A percentile compares a stretch with the other conserved stretches of the same genome.
Conservation (phyloP, 805 yeast genomes). For the Metschnikowia koreensis region DNA sequence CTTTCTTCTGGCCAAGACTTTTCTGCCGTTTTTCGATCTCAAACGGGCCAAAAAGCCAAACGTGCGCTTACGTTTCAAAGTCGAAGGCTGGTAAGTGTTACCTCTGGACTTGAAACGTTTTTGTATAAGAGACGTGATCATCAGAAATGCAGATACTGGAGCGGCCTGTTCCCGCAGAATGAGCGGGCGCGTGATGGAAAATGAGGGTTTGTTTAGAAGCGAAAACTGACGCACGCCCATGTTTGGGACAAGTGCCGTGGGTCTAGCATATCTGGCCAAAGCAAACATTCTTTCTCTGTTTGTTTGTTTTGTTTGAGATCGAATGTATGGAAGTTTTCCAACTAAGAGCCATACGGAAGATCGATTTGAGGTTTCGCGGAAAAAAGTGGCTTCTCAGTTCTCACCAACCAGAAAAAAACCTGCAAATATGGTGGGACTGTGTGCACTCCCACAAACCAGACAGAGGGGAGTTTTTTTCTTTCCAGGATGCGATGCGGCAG, state of each 20-base stretch:
- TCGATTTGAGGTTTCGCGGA: neutral
- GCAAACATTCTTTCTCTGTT: neutral
- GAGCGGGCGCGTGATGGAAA: conserved; percentile 5
- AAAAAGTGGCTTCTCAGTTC: neutral
- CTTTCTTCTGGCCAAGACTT: conserved; percentile 71
- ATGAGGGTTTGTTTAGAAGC: conserved; percentile 10
- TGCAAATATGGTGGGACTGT: neutral
- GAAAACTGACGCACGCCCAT: conserved; percentile 13
- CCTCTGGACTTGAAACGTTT: conserved; percentile 86
- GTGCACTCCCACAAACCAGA: neutral
- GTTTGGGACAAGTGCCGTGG: neutral
- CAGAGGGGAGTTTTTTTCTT: neutral
- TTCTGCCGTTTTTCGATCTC: conserved; percentile 71
- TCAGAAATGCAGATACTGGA: conserved; percentile 20
- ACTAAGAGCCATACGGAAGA: no score
- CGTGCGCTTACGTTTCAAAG: conserved; percentile 83
- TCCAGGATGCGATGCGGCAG: neutral
- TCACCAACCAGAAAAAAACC: neutral
- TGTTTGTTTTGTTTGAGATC: no score
- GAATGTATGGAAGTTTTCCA: no score
- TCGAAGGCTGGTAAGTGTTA: conserved; percentile 91
- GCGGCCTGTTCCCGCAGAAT: conserved; percentile 6
- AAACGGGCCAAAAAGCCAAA: conserved; percentile 87
- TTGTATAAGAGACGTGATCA: conserved; percentile 42
- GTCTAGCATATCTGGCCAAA: conserved; percentile 1